phyloP scores from a whole-genome alignment of 495 filamentous ascomycete genomes.

The Cladorrhinum samala region DNA sequence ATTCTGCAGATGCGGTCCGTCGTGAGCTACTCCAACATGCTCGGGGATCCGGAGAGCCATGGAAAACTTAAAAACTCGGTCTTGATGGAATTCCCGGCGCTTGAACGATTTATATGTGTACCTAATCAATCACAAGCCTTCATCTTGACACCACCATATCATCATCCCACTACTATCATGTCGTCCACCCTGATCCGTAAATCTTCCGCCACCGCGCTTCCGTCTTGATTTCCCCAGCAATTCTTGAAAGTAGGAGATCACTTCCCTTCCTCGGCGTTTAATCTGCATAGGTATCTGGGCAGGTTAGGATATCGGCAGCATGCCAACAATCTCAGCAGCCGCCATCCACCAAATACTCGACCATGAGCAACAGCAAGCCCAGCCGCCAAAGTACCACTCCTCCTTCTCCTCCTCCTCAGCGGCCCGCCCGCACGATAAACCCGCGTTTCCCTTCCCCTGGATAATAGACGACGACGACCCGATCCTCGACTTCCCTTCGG shows the following conservation, averaged over 20 bases:
- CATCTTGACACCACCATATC: too few species aligned
- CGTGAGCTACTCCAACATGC: not conserved
- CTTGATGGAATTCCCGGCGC: not conserved
- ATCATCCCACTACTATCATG: too few species aligned
- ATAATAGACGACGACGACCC: conserved; percentile 15
- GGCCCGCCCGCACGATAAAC: too few species aligned
- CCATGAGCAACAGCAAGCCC: not conserved
- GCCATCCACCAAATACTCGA: not conserved
- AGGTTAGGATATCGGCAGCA: too few species aligned
- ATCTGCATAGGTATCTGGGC: too few species aligned
- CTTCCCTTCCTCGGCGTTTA: not conserved
- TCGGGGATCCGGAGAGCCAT: not conserved
- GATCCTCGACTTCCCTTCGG: conserved; percentile 14
- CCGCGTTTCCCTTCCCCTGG: not conserved
- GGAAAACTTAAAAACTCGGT: not conserved
- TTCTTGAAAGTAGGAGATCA: too few species aligned
- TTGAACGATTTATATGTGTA: too few species aligned
- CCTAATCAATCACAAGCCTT: too few species aligned
- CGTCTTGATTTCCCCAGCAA: not conserved
- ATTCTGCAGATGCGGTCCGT: too few species aligned
- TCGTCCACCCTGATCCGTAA: too few species aligned
- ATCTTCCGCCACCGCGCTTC: not conserved
- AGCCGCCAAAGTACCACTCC: not conserved
- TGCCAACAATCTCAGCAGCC: not conserved
- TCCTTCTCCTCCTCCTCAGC: not conserved